Conservation (phyloP, 2,329 filamentous ascomycete species). For the Fusarium chuoi region DNA sequence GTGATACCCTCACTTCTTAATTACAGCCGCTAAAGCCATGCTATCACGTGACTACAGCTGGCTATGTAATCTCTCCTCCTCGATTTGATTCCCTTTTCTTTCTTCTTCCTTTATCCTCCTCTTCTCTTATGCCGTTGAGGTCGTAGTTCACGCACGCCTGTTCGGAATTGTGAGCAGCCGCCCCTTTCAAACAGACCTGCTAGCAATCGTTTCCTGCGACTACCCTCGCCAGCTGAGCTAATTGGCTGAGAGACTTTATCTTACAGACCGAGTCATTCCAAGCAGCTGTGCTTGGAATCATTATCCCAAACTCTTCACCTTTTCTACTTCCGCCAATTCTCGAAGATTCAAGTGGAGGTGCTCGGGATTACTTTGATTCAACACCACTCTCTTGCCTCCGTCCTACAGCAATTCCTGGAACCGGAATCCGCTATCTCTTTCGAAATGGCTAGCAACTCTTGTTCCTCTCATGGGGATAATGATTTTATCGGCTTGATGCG, state of each 20-base stretch:
- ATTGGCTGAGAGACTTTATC: neutral
- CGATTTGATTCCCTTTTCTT: neutral
- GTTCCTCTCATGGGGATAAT: rapidly evolving
- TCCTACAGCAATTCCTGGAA: neutral
- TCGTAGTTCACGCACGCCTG: neutral
- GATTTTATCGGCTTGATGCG: neutral
- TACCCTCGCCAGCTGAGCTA: no score
- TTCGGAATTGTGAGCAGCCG: no score
- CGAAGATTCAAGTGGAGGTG: neutral
- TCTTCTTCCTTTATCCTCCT: neutral
- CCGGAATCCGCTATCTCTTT: neutral
- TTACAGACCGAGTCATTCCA: neutral
- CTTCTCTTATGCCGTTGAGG: neutral
- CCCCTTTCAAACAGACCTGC: no score
- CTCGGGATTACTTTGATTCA: neutral
- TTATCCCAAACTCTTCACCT: neutral
- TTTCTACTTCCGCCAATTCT: neutral
- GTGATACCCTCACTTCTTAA: neutral
- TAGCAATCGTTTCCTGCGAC: no score
- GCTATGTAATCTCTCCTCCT: neutral
- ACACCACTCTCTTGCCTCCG: neutral
- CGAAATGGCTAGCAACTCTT: neutral
- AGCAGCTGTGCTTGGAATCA: neutral
- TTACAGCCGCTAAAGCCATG: rapidly evolving
- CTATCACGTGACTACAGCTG: neutral